Evolutionary conservation across 83 land plant genomes (phyloP).

Genomic region (Diphasiastrum complanatum): DNA sequence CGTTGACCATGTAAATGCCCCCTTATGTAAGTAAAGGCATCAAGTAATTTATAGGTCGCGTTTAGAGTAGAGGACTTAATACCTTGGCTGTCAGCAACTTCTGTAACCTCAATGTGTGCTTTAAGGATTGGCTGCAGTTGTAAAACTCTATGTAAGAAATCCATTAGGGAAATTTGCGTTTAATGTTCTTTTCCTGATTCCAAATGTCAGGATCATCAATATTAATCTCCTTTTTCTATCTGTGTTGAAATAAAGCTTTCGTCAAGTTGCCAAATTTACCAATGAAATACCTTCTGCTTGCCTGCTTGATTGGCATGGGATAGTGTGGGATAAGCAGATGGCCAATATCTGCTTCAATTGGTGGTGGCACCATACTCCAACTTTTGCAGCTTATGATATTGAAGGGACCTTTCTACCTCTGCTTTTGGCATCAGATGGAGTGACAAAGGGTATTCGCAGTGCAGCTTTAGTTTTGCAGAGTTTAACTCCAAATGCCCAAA

Average conservation of each 20-base stretch:
- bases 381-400: slow-evolving; percentile 81
- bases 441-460: slow-evolving; percentile 60
- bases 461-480: slow-evolving; percentile 88
- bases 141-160: not conserved
- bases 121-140: no score
- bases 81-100: not conserved
- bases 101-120: not conserved
- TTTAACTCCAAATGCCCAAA: slow-evolving; percentile 96
- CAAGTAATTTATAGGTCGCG: not conserved
- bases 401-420: slow-evolving; percentile 74
- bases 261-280: no score
- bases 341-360: slow-evolving; percentile 90
- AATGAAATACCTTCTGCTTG: not conserved
- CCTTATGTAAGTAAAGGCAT: slow-evolving; percentile 56
- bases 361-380: slow-evolving; percentile 97
- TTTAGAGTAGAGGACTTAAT: not conserved
- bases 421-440: slow-evolving; percentile 55
- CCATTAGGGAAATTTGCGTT: no score
- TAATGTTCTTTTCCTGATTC: no score
- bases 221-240: no score
- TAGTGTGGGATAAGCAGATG: slow-evolving; percentile 99
- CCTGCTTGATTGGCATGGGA: slow-evolving; percentile 6
- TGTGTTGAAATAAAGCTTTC: no score
- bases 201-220: no score
- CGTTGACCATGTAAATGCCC: slow-evolving; percentile 88